Evolutionary conservation across 2,329 filamentous ascomycete genomes (phyloP).

Genomic region (Aspergillus luchuensis): DNA sequence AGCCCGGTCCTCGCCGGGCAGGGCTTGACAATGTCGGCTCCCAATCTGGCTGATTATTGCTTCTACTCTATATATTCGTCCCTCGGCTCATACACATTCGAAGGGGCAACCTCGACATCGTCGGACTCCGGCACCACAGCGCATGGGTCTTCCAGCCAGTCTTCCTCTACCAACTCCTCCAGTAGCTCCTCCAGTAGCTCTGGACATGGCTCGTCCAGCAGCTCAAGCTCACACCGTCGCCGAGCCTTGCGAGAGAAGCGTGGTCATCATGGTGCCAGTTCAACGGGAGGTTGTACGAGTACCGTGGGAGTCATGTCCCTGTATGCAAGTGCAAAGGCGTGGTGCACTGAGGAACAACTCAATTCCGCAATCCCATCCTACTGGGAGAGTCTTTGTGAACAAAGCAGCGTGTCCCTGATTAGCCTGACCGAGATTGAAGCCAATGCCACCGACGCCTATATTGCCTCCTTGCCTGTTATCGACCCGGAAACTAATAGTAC

Average conservation of each 20-base stretch:
- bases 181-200: neutral
- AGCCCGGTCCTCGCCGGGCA: neutral
- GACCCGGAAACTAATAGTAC: conserved; percentile 12
- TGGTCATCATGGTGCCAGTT: neutral
- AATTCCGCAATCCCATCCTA: conserved; percentile 3
- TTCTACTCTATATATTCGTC: neutral
- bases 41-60: conserved; percentile 6
- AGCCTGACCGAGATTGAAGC: neutral
- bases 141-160: neutral
- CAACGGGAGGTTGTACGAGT: conserved; percentile 1
- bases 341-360: conserved; percentile 9
- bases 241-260: neutral
- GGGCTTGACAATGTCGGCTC: neutral
- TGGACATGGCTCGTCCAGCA: neutral
- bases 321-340: conserved; percentile 13
- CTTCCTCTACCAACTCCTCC: neutral
- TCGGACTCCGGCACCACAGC: neutral
- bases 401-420: conserved; percentile 1
- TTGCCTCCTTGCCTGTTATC: conserved; percentile 2
- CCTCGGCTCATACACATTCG: neutral
- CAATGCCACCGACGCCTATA: conserved; percentile 10
- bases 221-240: neutral
- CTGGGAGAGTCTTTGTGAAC: conserved; percentile 8
- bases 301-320: conserved; percentile 4
- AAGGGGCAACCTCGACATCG: neutral